Evolutionary conservation across 2,329 filamentous ascomycete species (phyloP), one percentile per base, ranked within the genome.

Genomic region (Cladosporium colombiae): DNA sequence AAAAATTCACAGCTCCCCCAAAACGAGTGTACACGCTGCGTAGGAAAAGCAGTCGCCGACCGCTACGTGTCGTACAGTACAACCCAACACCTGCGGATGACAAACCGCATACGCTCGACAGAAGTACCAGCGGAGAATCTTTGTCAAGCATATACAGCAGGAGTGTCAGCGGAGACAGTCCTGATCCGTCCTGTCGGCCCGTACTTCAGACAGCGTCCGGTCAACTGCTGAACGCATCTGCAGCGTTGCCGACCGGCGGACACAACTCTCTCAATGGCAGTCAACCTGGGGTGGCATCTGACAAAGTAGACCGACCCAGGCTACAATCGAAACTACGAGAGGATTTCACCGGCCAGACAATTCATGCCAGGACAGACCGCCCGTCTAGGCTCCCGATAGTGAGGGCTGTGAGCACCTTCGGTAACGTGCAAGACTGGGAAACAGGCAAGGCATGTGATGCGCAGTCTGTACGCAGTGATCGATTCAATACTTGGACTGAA

Each of bases 141-240:
- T 33, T 72, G 3, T 73, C 73, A 4, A 75, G 74, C 50, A 62
- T 74, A 10, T 75, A 75, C 67, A 75, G 74, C 52, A 69, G 72
- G 31, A 71, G 69, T 62, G 69, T 71, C 11, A 72, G 69, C 35
- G 73, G 73, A 13, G 70, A 72, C 21, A 55, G n/a, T 18, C 59
- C 44, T 37, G 46, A 37, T 25, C 59, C 21, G 10, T 23, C n/a
- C 5, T 2, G 5, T 33, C 37, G 27, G 25, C 40, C 58, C 14
- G 37, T 31, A 1, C 8, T 16, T 61, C 21, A 8, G 5, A 25
- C 10, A 27, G 37, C n/a, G 3, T 31, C n/a, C 3, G 18, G 31
- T 5, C 37, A 29, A 21, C 10, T 33, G n/a, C 16, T 21, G 6
- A 23, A 44, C 5, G 16, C 25, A 11, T 33, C 25, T 10, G 1